These are phyloP conservation scores for Cenchrus fungigraminus DNA, from an alignment of 176 grass and related monocot species.

Conservation along the genomic window DNA sequence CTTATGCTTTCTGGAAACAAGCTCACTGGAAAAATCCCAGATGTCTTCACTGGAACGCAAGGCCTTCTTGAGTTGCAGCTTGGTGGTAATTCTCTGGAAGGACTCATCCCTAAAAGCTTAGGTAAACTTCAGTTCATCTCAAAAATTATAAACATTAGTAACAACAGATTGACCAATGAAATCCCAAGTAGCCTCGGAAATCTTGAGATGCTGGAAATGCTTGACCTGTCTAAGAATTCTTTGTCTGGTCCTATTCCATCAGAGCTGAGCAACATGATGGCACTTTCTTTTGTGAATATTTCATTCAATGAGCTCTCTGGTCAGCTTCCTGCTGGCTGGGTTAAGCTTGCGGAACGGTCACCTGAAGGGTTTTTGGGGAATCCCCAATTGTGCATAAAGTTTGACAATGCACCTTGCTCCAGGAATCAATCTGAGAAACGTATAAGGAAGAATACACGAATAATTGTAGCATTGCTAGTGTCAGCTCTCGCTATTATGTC, in stretches of 20 bases:
- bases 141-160: constrained; percentile 50
- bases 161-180: constrained; percentile 42
- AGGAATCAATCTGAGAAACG: not conserved
- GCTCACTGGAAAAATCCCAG: constrained; percentile 50
- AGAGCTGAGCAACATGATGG: not conserved
- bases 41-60: constrained; percentile 45
- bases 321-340: constrained; percentile 49
- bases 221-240: constrained; percentile 55
- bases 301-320: constrained; percentile 25
- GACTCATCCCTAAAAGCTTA: constrained; percentile 44
- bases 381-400: constrained; percentile 34
- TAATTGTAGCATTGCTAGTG: constrained; percentile 36
- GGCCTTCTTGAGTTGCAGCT: constrained; percentile 57
- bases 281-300: not conserved
- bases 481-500: constrained; percentile 21
- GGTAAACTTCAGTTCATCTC: constrained; percentile 62
- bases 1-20: constrained; percentile 54
- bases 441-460: constrained; percentile 13
- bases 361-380: constrained; percentile 53
- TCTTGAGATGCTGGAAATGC: constrained; percentile 50
- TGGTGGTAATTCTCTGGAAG: constrained; percentile 52
- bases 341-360: constrained; percentile 35
- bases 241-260: constrained; percentile 42
- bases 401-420: constrained; percentile 1
- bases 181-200: constrained; percentile 55